phyloP scores from a whole-genome alignment of 2,329 filamentous ascomycete species.

The Hypoxylon sp. region DNA sequence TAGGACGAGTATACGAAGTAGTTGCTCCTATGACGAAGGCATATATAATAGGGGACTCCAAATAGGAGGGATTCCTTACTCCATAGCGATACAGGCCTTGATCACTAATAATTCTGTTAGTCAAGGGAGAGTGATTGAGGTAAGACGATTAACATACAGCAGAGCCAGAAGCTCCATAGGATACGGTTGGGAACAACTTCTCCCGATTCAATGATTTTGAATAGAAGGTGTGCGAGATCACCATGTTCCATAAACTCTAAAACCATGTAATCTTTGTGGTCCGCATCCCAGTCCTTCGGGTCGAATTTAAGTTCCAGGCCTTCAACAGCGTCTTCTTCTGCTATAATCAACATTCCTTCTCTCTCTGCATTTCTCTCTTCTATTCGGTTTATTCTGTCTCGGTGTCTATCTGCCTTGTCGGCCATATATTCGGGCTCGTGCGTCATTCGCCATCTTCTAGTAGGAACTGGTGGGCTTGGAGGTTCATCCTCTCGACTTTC shows the following conservation, averaged over 20 bases:
- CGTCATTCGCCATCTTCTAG: conserved; percentile 12
- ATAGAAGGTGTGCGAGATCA: conserved; percentile 35
- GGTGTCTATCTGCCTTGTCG: conserved; percentile 1
- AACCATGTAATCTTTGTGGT: conserved; percentile 36
- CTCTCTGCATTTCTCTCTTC: no score
- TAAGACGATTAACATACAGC: conserved; percentile 38
- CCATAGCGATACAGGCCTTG: conserved; percentile 45
- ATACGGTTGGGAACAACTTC: conserved; percentile 29
- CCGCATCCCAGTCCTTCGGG: not conserved
- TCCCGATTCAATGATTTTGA: conserved; percentile 1
- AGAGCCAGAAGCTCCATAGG: conserved; percentile 49
- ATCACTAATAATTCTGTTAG: conserved; percentile 41
- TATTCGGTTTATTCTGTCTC: not conserved
- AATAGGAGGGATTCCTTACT: conserved; percentile 28
- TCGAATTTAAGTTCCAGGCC: not conserved
- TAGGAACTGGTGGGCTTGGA: not conserved
- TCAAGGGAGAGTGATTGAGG: not conserved
- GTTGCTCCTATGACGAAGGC: not conserved
- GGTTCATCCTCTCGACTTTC: conserved; percentile 27
- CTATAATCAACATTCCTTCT: no score
- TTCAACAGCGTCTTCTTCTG: no score
- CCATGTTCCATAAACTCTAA: conserved; percentile 41
- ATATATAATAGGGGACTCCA: not conserved
- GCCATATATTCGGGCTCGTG: not conserved
- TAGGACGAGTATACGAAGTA: not conserved